Evolutionary conservation across 2,329 filamentous ascomycete genomes (phyloP).

Genomic region (Xylariaceae sp.): DNA sequence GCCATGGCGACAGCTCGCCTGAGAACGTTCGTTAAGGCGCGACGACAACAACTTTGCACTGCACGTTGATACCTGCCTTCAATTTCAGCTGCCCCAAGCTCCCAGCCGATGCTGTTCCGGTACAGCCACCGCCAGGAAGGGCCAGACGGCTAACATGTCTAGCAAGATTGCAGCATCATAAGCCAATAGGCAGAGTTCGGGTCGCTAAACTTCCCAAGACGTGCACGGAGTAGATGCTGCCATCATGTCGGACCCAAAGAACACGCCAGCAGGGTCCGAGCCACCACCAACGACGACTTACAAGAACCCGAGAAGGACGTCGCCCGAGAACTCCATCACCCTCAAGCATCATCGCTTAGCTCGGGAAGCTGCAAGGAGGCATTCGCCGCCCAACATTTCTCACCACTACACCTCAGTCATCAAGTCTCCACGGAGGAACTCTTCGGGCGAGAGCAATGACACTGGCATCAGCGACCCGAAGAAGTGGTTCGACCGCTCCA

Average conservation of each 20-base stretch:
- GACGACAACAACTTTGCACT: no score
- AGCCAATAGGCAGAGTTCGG: constrained; percentile 5
- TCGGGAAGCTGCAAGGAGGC: constrained; percentile 30
- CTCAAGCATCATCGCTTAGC: constrained; percentile 38
- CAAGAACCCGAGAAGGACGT: constrained; percentile 29
- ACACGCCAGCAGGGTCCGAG: constrained; percentile 15
- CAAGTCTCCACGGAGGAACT: constrained; percentile 28
- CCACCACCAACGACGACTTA: constrained; percentile 17
- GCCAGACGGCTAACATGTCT: no score
- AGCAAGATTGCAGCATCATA: background rate
- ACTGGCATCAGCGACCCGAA: constrained; percentile 43
- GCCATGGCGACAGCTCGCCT: no score
- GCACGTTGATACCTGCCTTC: background rate
- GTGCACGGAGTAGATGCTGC: no score
- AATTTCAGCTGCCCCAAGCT: constrained; percentile 1
- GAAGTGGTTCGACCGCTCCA: constrained; percentile 48
- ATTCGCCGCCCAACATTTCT: constrained; percentile 7
- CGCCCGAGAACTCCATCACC: constrained; percentile 40
- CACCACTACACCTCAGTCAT: constrained; percentile 6
- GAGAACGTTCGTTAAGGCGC: no score
- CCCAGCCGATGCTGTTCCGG: constrained; percentile 3
- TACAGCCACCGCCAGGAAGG: no score
- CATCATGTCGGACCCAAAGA: constrained; percentile 19
- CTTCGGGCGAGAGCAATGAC: constrained; percentile 41
- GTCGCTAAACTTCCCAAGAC: constrained; percentile 8